Percentiles rank a stretch among this genome's conserved stretches.
Conservation (phyloP, 306 rosid genomes). For the Quercus bicolor region DNA sequence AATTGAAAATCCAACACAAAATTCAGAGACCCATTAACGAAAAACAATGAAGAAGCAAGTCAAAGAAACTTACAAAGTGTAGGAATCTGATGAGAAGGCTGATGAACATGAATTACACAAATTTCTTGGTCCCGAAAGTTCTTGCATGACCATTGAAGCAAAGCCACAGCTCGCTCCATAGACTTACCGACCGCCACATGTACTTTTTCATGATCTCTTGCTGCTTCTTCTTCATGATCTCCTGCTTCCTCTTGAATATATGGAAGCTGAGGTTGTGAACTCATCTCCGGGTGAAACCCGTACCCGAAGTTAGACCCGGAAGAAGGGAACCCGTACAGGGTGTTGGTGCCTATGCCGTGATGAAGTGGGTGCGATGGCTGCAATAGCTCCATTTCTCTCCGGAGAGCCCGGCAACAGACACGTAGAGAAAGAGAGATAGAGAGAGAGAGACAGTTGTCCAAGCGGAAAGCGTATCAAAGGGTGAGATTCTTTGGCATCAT, state of each 20-base stretch:
- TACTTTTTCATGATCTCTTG: slow-evolving; percentile 24
- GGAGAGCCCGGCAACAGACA: neutral
- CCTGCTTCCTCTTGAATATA: slow-evolving; percentile 31
- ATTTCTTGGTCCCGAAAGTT: slow-evolving; percentile 41
- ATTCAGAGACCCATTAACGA: neutral
- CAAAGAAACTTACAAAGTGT: slow-evolving; percentile 52
- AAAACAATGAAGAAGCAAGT: neutral
- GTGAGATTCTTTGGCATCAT: neutral
- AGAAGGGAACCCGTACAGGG: slow-evolving; percentile 41
- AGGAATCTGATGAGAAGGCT: slow-evolving; percentile 71
- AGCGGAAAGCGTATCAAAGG: neutral
- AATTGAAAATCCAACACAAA: neutral
- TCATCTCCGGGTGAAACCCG: slow-evolving; percentile 18
- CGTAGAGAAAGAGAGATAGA: neutral
- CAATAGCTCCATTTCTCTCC: slow-evolving; percentile 57
- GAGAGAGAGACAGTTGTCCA: neutral
- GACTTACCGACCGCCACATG: slow-evolving; percentile 74
- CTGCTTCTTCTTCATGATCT: slow-evolving; percentile 18
- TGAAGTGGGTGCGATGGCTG: slow-evolving; percentile 42
- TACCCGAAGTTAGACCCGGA: slow-evolving; percentile 21
- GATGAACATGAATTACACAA: slow-evolving; percentile 61
- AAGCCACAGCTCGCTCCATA: slow-evolving; percentile 37
- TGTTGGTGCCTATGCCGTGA: slow-evolving; percentile 5
- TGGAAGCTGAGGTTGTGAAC: slow-evolving; percentile 29
- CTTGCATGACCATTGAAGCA: slow-evolving; percentile 65